Percentiles rank a stretch among this genome's conserved stretches.
Conservation (phyloP, 139 green algal genomes). For the Chlorokybus atmophyticus region DNA sequence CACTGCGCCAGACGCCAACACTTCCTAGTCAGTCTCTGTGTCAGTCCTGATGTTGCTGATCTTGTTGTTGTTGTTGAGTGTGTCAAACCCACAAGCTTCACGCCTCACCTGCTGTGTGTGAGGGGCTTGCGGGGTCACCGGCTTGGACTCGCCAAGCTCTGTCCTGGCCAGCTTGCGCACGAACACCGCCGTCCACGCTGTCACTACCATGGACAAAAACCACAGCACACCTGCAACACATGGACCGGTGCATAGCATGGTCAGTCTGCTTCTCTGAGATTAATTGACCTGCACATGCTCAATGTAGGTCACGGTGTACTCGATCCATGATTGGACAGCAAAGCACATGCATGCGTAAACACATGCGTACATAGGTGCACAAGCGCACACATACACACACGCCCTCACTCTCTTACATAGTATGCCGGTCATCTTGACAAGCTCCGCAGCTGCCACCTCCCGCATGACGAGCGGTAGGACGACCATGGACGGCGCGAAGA, state of each 20-base stretch:
- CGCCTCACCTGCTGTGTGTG: slow-evolving; percentile 35
- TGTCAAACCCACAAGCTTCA: slow-evolving; percentile 57
- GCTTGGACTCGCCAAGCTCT: background rate
- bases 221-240: background rate
- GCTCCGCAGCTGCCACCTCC: too few species aligned
- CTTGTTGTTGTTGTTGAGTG: too few species aligned
- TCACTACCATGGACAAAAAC: background rate
- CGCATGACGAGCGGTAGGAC: too few species aligned
- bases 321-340: too few species aligned
- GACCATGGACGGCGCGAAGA: too few species aligned
- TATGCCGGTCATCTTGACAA: too few species aligned
- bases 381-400: background rate
- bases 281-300: background rate
- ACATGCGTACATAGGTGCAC: background rate
- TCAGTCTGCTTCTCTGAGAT: background rate
- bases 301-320: too few species aligned
- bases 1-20: too few species aligned
- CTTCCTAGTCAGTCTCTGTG: too few species aligned
- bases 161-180: background rate
- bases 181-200: background rate
- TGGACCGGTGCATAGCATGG: background rate
- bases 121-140: background rate
- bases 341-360: background rate
- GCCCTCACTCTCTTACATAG: too few species aligned
- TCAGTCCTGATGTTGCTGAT: too few species aligned